Evolutionary conservation across 805 yeast species (phyloP).

Genomic region (Komagataella mondaviorum): DNA sequence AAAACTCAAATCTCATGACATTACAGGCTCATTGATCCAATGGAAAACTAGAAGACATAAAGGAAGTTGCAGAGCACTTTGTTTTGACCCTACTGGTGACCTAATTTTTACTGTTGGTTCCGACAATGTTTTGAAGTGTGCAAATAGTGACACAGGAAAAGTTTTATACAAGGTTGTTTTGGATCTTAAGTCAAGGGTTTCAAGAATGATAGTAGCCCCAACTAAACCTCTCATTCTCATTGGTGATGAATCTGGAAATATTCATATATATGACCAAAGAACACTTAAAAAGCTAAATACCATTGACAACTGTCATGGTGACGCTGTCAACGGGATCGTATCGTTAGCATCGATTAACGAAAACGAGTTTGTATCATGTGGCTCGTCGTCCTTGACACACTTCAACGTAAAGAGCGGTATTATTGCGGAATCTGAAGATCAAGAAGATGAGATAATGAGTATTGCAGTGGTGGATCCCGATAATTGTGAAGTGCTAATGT

Average conservation of each 20-base stretch:
- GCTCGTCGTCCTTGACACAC: conserved; percentile 69
- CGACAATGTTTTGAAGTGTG: conserved; percentile 69
- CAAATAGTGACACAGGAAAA: conserved; percentile 58
- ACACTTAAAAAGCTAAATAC: conserved; percentile 35
- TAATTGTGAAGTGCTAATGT: conserved; percentile 49
- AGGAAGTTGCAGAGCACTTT: conserved; percentile 67
- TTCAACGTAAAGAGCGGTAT: conserved; percentile 69
- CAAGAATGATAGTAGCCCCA: conserved; percentile 30
- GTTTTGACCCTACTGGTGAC: conserved; percentile 52
- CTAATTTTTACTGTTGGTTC: conserved; percentile 60
- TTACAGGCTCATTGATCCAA: conserved; percentile 5
- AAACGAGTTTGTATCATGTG: conserved; percentile 68
- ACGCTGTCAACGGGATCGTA: conserved; percentile 62
- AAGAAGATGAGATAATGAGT: conserved; percentile 82
- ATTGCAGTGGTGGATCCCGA: conserved; percentile 56
- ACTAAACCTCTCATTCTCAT: conserved; percentile 36
- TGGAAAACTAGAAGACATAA: conserved; percentile 92
- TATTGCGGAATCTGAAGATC: conserved; percentile 64
- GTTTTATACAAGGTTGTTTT: conserved; percentile 40
- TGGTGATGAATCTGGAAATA: conserved; percentile 60
- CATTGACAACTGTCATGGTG: conserved; percentile 52
- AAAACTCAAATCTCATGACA: conserved; percentile 10
- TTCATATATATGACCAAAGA: conserved; percentile 49
- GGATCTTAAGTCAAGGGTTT: conserved; percentile 10
- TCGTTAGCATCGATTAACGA: conserved; percentile 59